These are phyloP conservation scores for Gymnopus androsaceus DNA, from an alignment of 1,284 basidiomycete species.

Conservation along the genomic window DNA sequence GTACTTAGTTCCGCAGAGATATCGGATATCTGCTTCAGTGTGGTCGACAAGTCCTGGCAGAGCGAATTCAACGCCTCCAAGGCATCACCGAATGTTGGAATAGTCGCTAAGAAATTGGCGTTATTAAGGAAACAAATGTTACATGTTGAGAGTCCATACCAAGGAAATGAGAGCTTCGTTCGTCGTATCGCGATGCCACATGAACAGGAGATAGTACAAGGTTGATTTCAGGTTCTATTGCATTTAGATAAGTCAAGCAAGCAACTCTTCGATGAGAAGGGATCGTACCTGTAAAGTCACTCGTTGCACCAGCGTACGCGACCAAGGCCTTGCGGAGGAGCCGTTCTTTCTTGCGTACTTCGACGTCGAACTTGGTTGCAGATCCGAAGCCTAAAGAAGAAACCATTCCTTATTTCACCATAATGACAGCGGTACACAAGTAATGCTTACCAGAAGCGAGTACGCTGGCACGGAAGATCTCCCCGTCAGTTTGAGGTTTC, in stretches of 20 bases:
- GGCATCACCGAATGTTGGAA: conserved; percentile 78
- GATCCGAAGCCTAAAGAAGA: conserved; percentile 57
- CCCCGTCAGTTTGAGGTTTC: conserved; percentile 70
- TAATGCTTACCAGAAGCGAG: conserved; percentile 53
- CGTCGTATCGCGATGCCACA: conserved; percentile 47
- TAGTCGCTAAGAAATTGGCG: conserved; percentile 53
- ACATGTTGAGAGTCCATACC: conserved; percentile 17
- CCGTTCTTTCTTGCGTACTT: conserved; percentile 53
- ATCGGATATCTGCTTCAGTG: conserved; percentile 67
- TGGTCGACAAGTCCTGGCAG: conserved; percentile 58
- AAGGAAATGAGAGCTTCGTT: conserved; percentile 37
- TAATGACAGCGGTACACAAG: too few species aligned
- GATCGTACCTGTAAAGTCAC: conserved; percentile 63
- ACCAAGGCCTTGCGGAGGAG: conserved; percentile 62
- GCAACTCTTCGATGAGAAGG: background rate
- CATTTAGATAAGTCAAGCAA: background rate
- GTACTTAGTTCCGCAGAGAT: conserved; percentile 71
- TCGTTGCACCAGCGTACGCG: conserved; percentile 66
- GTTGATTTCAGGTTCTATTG: conserved; percentile 63
- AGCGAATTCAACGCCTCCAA: conserved; percentile 69
- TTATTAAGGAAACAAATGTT: conserved; percentile 8
- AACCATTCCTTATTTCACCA: too few species aligned
- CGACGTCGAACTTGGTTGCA: conserved; percentile 59
- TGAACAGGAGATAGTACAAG: conserved; percentile 66
- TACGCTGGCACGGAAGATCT: conserved; percentile 57